These are phyloP conservation scores for Dryas octopetala DNA, from an alignment of 306 rosid genomes.

Conservation along the genomic window DNA sequence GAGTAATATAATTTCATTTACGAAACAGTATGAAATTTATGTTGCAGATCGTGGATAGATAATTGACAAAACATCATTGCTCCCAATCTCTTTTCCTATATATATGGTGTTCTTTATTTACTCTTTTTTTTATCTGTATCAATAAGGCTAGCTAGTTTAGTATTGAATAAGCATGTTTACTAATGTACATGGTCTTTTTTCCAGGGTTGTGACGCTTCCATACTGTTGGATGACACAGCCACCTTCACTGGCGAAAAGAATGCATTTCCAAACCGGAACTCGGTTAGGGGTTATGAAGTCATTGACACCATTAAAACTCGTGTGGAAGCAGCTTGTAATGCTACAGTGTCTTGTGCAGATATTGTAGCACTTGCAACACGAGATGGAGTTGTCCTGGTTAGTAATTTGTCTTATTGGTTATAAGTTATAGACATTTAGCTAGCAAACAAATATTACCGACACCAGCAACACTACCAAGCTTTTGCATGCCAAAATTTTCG, in stretches of 20 bases:
- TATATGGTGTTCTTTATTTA: too few relatives aligned
- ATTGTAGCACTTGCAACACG: slow-evolving; percentile 73
- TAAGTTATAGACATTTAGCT: too few relatives aligned
- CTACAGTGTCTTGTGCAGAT: slow-evolving; percentile 79
- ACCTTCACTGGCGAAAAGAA: slow-evolving; percentile 69
- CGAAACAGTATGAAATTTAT: not conserved
- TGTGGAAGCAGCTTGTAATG: slow-evolving; percentile 71
- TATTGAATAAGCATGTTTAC: too few relatives aligned
- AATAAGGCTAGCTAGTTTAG: too few relatives aligned
- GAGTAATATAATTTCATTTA: not conserved
- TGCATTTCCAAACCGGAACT: slow-evolving; percentile 54
- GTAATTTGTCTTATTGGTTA: not conserved
- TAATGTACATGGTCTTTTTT: not conserved
- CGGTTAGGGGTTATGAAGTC: slow-evolving; percentile 69
- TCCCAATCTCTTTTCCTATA: too few relatives aligned
- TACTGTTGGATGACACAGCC: slow-evolving; percentile 61
- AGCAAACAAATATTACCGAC: too few relatives aligned
- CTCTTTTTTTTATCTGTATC: too few relatives aligned
- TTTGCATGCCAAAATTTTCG: too few relatives aligned
- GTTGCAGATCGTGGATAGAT: too few relatives aligned
- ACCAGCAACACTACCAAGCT: too few relatives aligned
- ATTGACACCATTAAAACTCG: slow-evolving; percentile 62
- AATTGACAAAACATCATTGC: too few relatives aligned
- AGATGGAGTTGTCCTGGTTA: slow-evolving; percentile 62
- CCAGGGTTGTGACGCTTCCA: slow-evolving; percentile 79